A percentile compares a stretch with the other conserved stretches of the same genome.
These are phyloP conservation scores for Wolfiporia cocos DNA, from an alignment of 1,284 basidiomycete species.

Conservation along the genomic window DNA sequence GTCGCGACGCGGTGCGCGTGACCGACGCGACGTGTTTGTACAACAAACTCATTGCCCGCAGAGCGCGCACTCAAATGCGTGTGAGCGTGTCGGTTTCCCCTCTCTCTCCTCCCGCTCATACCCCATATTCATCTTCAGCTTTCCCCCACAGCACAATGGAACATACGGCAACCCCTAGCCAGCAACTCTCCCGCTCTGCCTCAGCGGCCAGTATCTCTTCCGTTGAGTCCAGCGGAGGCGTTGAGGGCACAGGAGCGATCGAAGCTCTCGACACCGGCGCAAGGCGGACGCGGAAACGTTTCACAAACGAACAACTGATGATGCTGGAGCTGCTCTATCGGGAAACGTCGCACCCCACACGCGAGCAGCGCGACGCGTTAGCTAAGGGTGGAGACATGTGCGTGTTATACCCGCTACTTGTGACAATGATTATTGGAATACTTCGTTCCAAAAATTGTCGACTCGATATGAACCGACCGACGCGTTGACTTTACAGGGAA, in stretches of 20 bases:
- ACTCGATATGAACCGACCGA: neutral
- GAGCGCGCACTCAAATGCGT: too few species aligned
- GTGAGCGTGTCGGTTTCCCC: too few species aligned
- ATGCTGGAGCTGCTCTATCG: conserved; percentile 70
- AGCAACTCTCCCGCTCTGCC: conserved; percentile 21
- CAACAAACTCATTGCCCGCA: too few species aligned
- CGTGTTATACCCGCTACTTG: conserved; percentile 27
- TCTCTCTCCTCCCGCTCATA: too few species aligned
- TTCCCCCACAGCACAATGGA: too few species aligned
- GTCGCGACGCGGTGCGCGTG: too few species aligned
- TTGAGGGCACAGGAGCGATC: conserved; percentile 1
- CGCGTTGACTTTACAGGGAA: conserved; percentile 40
- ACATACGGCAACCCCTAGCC: too few species aligned
- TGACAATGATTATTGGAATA: too few species aligned
- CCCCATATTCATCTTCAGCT: too few species aligned
- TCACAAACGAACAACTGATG: conserved; percentile 60
- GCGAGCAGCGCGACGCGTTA: conserved; percentile 61
- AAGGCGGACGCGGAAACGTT: conserved; percentile 60
- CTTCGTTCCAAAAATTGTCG: conserved; percentile 7
- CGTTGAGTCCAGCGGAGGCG: conserved; percentile 14
- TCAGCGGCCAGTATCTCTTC: conserved; percentile 23
- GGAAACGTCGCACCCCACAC: conserved; percentile 61
- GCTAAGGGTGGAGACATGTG: conserved; percentile 58
- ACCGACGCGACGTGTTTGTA: too few species aligned
- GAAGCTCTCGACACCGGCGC: conserved; percentile 14